Percentiles rank a stretch among this genome's conserved stretches.
These are phyloP conservation scores for Botryotinia globosa DNA, from an alignment of 2,329 filamentous ascomycete species.

Conservation along the genomic window DNA sequence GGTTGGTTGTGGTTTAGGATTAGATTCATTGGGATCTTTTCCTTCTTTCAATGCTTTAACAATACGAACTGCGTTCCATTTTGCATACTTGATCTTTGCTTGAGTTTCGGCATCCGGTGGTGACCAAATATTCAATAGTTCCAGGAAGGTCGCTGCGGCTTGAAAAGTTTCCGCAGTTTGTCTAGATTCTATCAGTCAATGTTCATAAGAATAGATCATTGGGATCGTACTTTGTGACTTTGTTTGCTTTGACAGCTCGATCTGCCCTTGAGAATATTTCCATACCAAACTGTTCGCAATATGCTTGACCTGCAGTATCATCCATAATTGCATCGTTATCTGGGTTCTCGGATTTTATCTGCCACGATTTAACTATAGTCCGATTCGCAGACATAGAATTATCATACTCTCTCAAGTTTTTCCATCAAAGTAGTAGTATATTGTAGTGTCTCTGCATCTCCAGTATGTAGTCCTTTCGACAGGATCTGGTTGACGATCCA, in stretches of 20 bases:
- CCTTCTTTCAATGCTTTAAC: slow-evolving; percentile 86
- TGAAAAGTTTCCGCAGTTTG: slow-evolving; percentile 94
- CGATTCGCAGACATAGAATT: neutral
- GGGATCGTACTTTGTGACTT: slow-evolving; percentile 73
- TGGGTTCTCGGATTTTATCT: slow-evolving; percentile 70
- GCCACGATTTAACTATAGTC: slow-evolving; percentile 19
- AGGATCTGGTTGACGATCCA: slow-evolving; percentile 93
- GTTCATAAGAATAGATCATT: neutral
- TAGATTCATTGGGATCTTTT: slow-evolving; percentile 87
- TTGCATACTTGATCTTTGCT: slow-evolving; percentile 92
- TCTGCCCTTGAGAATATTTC: slow-evolving; percentile 86
- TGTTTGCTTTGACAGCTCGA: slow-evolving; percentile 75
- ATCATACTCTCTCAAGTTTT: slow-evolving; percentile 71
- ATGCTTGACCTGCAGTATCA: slow-evolving; percentile 82
- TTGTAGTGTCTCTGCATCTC: slow-evolving; percentile 71
- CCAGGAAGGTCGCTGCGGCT: slow-evolving; percentile 88
- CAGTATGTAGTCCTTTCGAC: slow-evolving; percentile 71
- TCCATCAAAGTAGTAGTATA: slow-evolving; percentile 89
- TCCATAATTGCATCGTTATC: slow-evolving; percentile 82
- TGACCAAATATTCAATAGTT: slow-evolving; percentile 83
- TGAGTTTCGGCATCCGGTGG: slow-evolving; percentile 69
- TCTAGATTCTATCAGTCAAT: neutral
- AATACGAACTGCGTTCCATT: slow-evolving; percentile 92
- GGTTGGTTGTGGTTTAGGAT: slow-evolving; percentile 62
- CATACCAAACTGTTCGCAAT: slow-evolving; percentile 89